Conservation (phyloP, 129 eudicot genomes). For the carrot (Daucus carota) region DH1_v3.0 NC_030388.2:415001-415500, state of each 20-base stretch:
- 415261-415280: neutral
- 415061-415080: neutral
- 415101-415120: neutral
- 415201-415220: neutral
- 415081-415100: neutral
- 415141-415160: neutral
- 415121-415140: neutral
- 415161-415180: neutral
- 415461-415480: neutral
- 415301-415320: neutral
- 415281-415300: neutral
- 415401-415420: neutral
- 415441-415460: neutral
- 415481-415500: neutral
- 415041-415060: too few relatives aligned
- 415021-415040: neutral
- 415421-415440: neutral
- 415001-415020: neutral
- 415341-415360: neutral
- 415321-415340: neutral
- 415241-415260: neutral
- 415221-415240: neutral
- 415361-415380: neutral
- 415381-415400: neutral
- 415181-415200: neutral